Base-by-base conservation (phyloP, 2,329 filamentous ascomycete genomes). In the Cytospora paraplurivora region DNA sequence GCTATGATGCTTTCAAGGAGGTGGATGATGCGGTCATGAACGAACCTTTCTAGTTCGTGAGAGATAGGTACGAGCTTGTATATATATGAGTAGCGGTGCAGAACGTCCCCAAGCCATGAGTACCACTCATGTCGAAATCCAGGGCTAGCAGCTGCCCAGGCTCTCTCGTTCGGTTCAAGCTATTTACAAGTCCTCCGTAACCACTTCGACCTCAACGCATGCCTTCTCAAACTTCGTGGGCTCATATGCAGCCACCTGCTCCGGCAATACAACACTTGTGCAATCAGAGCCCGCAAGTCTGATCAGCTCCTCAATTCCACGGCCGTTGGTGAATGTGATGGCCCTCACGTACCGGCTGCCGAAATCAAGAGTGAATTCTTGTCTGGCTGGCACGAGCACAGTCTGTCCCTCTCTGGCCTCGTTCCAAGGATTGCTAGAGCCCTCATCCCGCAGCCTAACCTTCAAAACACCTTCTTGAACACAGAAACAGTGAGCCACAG, bases 1-100 rank as follows among this genome's bases (percentile, higher is more conserved):
- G 86, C 0, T 89, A 89, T 66, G 83, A 89, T 73, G 84, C 85
- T 4, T 80, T 82, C 63, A 75, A 76, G 34, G 85, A 87, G 69
- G 84, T 81, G 1, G 78, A 83, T 59, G 67, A 69, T 58, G 71
- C 69, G 1, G 71, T 70, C 32, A 59, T 55, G 38, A 63, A 67
- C 33, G 63, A 71, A 21, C 69, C 67, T 1, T 64, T 66, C 55
- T 62, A 21, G 27, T 27, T 27, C 27, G 27, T 4, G 27, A 27
- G 27, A 27, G 27, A 27, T 27, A 27, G 27, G 27, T 27, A 27
- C 27, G 27, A 27, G 27, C 27, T 27, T 27, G 2, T 27, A 27
- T 27, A 27, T 27, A 27, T 4, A 27, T 27, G 27, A 27, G 27
- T 27, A 27, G 27, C 27, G 27, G 27, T 27, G 27, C 27, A 27